Evolutionary conservation across 140 eudicot genomes (phyloP), one percentile per base, ranked within the genome.

Genomic region (Erigeron philadelphicus): DNA sequence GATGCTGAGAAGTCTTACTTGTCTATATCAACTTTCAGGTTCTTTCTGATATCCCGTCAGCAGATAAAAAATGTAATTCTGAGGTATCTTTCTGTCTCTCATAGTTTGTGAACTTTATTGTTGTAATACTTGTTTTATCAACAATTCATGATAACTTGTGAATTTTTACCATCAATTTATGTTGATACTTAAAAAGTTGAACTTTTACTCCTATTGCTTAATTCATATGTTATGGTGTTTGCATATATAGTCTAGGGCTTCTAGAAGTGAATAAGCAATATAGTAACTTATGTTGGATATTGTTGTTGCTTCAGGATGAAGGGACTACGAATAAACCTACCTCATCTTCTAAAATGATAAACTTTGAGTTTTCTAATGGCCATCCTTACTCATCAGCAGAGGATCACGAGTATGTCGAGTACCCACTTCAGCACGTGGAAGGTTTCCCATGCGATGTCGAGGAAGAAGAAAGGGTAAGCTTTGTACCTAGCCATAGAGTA

Each of bases 331-430:
- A 82, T 6, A 75, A 81, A 58, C 68, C 84, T 45, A 61, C 65
- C 7, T 84, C 98, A 41, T 86, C 96, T 67, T 88, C 98, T 61
- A 82, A 74, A 48, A 89, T 93, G 98, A 93, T 93, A 17, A 78
- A 84, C 81, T 81, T 86, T 78, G 98, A 93, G 17, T 76, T 89
- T 60, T 73, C 95, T 18, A 84, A 80, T 75, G 92, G 86, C 31
- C 85, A 79, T 58, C 76, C 86, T 41, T 67, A 67, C 71, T 42
- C 75, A 19, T 71, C 87, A 49, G 55, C 82, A 57, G 90, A 88
- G 15, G 96, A 93, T 69, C 88, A 84, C 25, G 95, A 93, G 49
- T 93, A 86, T 62, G 94, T 93, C 3, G 98, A 93, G 73, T 93
- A 93, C 77, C 79, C 96, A 1, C 92, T 89, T 38, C 87, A 89